Base-by-base conservation (phyloP, 306 rosid species). In the Prosopis cineraria region DNA sequence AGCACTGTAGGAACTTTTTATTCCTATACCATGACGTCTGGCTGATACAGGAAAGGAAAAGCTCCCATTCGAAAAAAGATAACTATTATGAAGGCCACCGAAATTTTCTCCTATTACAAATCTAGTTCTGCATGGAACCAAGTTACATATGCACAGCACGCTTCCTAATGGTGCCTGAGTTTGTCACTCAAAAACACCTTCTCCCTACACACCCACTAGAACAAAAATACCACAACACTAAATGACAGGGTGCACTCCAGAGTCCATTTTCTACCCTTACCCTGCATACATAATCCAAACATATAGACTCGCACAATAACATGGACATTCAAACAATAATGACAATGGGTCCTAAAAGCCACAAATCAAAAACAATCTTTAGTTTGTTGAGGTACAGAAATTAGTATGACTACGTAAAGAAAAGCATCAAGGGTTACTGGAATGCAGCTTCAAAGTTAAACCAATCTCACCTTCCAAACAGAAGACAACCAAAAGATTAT, bases 381-480 rank as follows among this genome's bases (percentile, higher is more conserved):
- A 76, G 5, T 66, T 66, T 25, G 24, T 29, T 10, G 24, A 68
- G 67, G 43, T 12, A 68, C 56, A 33, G 40, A 17, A 63, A 19
- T 31, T 33, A 16, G 27, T 36, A 34, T 19, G 70, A 64, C 29
- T 64, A 36, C 4, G 10, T 17, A 2, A 17, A 64, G 8, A 39
- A 12, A 40, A 66, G n/a, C 50, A 22, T 39, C 33, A 41, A 16
- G 70, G 47, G 71, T 10, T 59, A 39, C 17, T n/a, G 62, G 55
- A 41, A 17, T 44, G 72, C n/a, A 5, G 65, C 53, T 70, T 24
- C 53, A 78, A 79, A 37, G 16, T 34, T 79, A 71, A 36, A 39
- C 25, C 11, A 17, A 79, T 3, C 20, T 22, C 55, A 12, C 40
- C 13, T 19, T 6, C 43, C 77, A 9, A 68, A 10, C 39, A 37